Conservation (phyloP, 164 flowering plant genomes). For the Taxillus chinensis region DNA sequence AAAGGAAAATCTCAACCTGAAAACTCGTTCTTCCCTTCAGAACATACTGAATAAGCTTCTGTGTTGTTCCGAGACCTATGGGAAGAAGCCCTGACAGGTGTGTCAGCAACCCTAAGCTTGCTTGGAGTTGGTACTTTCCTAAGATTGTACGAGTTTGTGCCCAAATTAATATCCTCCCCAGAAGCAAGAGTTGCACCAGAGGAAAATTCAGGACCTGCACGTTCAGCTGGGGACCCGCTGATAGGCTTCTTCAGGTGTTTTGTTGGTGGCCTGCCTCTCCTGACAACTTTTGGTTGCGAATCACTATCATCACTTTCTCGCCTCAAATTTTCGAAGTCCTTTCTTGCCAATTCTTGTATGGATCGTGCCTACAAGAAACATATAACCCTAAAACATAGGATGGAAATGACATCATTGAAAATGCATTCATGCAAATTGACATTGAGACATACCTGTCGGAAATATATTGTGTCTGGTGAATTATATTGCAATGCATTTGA, state of each 20-base stretch:
- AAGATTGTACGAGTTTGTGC: conserved; percentile 27
- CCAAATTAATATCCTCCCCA: conserved; percentile 20
- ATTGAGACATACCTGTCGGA: conserved; percentile 55
- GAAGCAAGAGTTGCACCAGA: conserved; percentile 38
- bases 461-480: conserved; percentile 77
- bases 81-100: conserved; percentile 9
- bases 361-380: conserved; percentile 53
- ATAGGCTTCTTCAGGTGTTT: conserved; percentile 30
- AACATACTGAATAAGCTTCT: conserved; percentile 23
- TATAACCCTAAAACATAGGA: background rate
- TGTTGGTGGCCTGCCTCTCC: conserved; percentile 64
- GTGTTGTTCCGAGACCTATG: conserved; percentile 14
- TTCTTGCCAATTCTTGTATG: conserved; percentile 83
- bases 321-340: conserved; percentile 73
- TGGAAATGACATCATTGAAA: background rate
- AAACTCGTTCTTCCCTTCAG: conserved; percentile 46
- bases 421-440: background rate
- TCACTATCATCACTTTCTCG: conserved; percentile 63
- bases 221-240: conserved; percentile 20
- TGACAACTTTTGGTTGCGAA: conserved; percentile 34
- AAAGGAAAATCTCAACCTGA: conserved; percentile 24
- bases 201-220: conserved; percentile 22
- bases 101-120: conserved; percentile 22
- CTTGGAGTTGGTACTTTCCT: conserved; percentile 22
- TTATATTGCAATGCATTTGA: conserved; percentile 94